These are phyloP conservation scores for Apiospora rasikravindrae DNA, from an alignment of 2,329 filamentous ascomycete species.

Conservation along the genomic window DNA sequence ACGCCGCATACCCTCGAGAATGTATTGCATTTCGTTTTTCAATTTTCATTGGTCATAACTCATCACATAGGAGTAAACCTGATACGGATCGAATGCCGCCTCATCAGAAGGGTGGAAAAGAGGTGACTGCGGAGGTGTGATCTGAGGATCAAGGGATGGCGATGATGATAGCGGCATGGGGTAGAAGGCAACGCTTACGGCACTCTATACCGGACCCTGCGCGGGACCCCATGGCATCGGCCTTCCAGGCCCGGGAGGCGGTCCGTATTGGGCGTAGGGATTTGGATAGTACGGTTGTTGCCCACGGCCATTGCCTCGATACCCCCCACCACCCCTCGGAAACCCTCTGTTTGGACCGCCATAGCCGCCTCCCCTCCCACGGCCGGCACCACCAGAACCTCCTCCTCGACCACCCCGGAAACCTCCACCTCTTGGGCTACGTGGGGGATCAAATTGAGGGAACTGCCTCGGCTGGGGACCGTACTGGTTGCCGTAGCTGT, in stretches of 20 bases:
- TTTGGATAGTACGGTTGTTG: not conserved
- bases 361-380: slow-evolving; percentile 30
- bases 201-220: slow-evolving; percentile 17
- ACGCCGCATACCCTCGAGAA: not conserved
- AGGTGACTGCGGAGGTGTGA: not conserved
- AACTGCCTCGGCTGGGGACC: slow-evolving; percentile 16
- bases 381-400: slow-evolving; percentile 21
- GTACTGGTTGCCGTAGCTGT: not conserved
- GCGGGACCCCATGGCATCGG: slow-evolving; percentile 20
- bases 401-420: slow-evolving; percentile 35
- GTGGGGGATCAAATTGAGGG: slow-evolving; percentile 10
- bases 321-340: slow-evolving; percentile 33
- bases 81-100: not conserved
- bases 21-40: not conserved
- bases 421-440: slow-evolving; percentile 28
- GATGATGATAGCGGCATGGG: not conserved
- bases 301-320: slow-evolving; percentile 28
- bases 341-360: slow-evolving; percentile 21
- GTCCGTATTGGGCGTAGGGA: not conserved
- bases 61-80: not conserved
- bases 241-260: not conserved
- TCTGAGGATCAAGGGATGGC: not conserved
- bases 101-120: not conserved
- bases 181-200: not conserved
- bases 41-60: not conserved